Evolutionary conservation across 1,284 basidiomycete genomes (phyloP).

Genomic region (Ceraceosorus guamensis): DNA sequence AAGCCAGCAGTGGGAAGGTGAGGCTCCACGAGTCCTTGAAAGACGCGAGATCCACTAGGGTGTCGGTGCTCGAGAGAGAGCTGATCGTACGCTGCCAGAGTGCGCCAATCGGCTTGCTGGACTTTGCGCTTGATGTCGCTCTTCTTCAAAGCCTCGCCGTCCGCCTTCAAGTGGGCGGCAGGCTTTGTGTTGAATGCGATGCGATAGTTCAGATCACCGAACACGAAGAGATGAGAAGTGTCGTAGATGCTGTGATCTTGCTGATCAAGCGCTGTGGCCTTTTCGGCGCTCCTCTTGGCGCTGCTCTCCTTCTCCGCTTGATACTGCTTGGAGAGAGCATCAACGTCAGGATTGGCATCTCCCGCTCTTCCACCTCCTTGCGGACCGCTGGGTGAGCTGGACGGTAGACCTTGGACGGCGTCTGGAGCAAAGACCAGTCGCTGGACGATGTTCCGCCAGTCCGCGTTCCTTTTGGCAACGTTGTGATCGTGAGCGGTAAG

Average conservation of each 20-base stretch:
- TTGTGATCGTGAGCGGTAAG: constrained; percentile 74
- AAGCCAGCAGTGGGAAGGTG: constrained; percentile 20
- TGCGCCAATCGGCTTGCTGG: constrained; percentile 21
- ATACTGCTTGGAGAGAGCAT: constrained; percentile 15
- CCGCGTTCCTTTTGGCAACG: constrained; percentile 64
- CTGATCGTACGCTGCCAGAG: constrained; percentile 39
- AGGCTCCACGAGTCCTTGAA: constrained; percentile 39
- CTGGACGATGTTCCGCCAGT: constrained; percentile 71
- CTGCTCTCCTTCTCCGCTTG: constrained; percentile 48
- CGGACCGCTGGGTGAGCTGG: neutral
- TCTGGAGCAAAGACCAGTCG: constrained; percentile 63
- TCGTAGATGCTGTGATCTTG: constrained; percentile 42
- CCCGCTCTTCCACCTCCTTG: neutral
- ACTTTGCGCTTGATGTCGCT: constrained; percentile 15
- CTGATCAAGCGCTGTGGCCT: constrained; percentile 30
- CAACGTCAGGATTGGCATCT: neutral
- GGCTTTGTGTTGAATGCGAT: constrained; percentile 30
- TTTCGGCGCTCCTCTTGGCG: constrained; percentile 59
- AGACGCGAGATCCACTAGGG: constrained; percentile 19
- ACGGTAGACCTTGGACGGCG: constrained; percentile 4
- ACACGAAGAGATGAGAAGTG: constrained; percentile 44
- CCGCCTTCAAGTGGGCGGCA: constrained; percentile 9
- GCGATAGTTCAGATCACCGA: constrained; percentile 49
- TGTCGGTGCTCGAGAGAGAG: constrained; percentile 14
- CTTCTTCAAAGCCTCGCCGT: constrained; percentile 19